Evolutionary conservation across 1,284 basidiomycete species (phyloP).

Genomic region (Acaromyces ingoldii): DNA sequence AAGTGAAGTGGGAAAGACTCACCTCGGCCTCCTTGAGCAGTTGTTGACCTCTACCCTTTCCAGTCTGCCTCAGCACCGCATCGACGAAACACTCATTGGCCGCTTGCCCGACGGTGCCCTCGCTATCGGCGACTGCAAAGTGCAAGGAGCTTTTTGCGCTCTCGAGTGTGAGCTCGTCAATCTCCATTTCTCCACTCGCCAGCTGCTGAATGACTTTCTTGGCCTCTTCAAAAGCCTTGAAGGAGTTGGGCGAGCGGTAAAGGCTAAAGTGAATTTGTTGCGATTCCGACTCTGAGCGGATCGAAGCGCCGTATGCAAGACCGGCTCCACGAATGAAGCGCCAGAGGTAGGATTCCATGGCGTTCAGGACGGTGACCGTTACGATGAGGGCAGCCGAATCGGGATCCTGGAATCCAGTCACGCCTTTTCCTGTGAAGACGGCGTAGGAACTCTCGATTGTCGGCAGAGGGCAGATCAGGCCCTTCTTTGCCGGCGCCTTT

Average conservation of each 20-base stretch:
- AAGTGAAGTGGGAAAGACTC: too few species aligned
- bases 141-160: constrained; percentile 81
- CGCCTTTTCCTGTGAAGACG: constrained; percentile 70
- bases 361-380: constrained; percentile 83
- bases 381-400: constrained; percentile 80
- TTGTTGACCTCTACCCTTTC: constrained; percentile 35
- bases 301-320: constrained; percentile 79
- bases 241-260: constrained; percentile 73
- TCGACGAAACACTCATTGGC: constrained; percentile 56
- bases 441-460: constrained; percentile 92
- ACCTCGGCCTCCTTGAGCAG: constrained; percentile 23
- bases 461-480: constrained; percentile 77
- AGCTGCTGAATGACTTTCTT: constrained; percentile 53
- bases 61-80: constrained; percentile 27
- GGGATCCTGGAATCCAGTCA: constrained; percentile 57
- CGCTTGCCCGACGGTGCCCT: constrained; percentile 77
- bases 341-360: constrained; percentile 93
- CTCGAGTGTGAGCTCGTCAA: constrained; percentile 5
- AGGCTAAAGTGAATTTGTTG: constrained; percentile 76
- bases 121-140: constrained; percentile 71
- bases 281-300: constrained; percentile 72
- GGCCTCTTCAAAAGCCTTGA: constrained; percentile 77
- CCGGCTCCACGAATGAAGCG: constrained; percentile 46
- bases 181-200: constrained; percentile 27
- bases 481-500: constrained; percentile 68